These are phyloP conservation scores for Verbascum thapsus DNA, from an alignment of 257 asterid species.

Conservation along the genomic window DNA sequence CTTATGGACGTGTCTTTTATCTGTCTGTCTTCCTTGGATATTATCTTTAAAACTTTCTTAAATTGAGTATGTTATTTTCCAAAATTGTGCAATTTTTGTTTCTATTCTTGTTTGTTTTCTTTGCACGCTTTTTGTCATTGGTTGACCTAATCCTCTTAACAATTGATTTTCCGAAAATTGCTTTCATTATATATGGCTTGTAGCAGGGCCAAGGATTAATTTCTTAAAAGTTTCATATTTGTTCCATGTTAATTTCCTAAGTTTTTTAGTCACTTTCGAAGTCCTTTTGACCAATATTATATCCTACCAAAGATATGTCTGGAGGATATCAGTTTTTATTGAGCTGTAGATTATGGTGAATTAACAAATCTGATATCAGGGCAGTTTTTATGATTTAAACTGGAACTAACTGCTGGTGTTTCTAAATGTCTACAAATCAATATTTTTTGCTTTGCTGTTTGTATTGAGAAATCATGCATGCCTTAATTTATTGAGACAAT, in stretches of 20 bases:
- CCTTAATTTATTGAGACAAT: background rate
- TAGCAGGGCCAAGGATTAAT: background rate
- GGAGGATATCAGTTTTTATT: constrained; percentile 5
- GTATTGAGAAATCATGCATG: background rate
- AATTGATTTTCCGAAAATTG: background rate
- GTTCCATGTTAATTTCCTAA: background rate
- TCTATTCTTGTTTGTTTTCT: background rate
- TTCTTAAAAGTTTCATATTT: background rate
- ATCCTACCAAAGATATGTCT: background rate
- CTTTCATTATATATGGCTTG: background rate
- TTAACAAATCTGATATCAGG: background rate
- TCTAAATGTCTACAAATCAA: background rate
- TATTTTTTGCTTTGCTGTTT: background rate
- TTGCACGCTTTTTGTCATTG: too few species aligned
- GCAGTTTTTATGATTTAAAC: background rate
- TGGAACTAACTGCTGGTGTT: background rate
- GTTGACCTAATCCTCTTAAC: background rate
- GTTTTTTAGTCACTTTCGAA: background rate
- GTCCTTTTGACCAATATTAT: background rate
- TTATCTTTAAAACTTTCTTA: background rate
- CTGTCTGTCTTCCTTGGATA: background rate
- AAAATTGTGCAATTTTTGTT: background rate
- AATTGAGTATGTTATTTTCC: background rate
- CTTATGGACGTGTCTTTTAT: background rate
- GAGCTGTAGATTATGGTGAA: constrained; percentile 7